A percentile compares a stretch with the other conserved stretches of the same genome.
Evolutionary conservation across 495 filamentous ascomycete genomes (phyloP).

Genomic region (Lasiosphaeriaceae sp.): DNA sequence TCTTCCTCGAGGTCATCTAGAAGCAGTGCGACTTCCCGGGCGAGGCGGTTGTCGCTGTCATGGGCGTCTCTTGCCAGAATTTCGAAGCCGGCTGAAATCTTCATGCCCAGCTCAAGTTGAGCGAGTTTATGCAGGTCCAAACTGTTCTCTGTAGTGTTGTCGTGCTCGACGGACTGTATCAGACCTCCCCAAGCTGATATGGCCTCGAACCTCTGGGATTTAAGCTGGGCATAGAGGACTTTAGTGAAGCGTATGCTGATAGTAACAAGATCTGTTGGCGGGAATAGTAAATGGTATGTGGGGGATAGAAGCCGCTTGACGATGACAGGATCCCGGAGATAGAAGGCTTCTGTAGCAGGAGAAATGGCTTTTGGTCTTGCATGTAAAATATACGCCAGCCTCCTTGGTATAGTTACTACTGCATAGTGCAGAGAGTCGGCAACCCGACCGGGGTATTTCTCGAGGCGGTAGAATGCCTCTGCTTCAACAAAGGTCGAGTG

Average conservation of each 20-base stretch:
- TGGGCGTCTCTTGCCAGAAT: slow-evolving; percentile 70
- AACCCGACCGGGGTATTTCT: slow-evolving; percentile 76
- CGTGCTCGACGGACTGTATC: slow-evolving; percentile 20
- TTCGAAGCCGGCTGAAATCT: slow-evolving; percentile 85
- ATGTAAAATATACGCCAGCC: slow-evolving; percentile 76
- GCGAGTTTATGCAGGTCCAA: slow-evolving; percentile 35
- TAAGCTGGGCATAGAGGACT: slow-evolving; percentile 85
- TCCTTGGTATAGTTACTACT: slow-evolving; percentile 69
- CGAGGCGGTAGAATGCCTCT: slow-evolving; percentile 84
- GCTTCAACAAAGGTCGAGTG: slow-evolving; percentile 69
- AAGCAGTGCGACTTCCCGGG: slow-evolving; percentile 69
- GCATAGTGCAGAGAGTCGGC: slow-evolving; percentile 66
- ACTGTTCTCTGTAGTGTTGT: slow-evolving; percentile 6
- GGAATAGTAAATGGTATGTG: slow-evolving; percentile 47
- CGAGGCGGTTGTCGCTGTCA: slow-evolving; percentile 58
- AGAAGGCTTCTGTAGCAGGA: slow-evolving; percentile 85
- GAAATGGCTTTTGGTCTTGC: slow-evolving; percentile 68
- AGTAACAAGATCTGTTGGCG: slow-evolving; percentile 73
- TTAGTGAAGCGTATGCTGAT: slow-evolving; percentile 78
- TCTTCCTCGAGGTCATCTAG: slow-evolving; percentile 65
- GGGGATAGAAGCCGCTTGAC: slow-evolving; percentile 62
- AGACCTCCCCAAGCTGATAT: slow-evolving; percentile 59
- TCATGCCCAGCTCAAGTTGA: slow-evolving; percentile 77
- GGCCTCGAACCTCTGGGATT: slow-evolving; percentile 75
- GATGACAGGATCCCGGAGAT: slow-evolving; percentile 79